These are phyloP conservation scores for Aquilaria yunnanensis DNA, from an alignment of 345 rosid species.

Conservation along the genomic window DNA sequence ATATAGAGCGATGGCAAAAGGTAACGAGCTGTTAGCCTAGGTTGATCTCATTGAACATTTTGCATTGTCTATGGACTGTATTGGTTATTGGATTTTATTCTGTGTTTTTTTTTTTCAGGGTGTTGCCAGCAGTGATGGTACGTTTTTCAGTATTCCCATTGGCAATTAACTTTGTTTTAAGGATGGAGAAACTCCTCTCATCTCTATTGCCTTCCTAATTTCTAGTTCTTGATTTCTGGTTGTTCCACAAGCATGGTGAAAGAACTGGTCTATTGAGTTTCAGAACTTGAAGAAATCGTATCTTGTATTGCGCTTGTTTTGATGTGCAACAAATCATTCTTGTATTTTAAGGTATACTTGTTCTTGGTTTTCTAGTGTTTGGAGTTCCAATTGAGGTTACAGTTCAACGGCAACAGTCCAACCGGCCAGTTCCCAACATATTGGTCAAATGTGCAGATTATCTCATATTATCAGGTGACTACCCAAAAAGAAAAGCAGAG, in stretches of 20 bases:
- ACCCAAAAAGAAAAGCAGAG: not conserved
- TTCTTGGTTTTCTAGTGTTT: constrained; percentile 45
- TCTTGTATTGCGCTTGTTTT: not conserved
- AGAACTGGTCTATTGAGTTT: too few relatives aligned
- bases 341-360: too few relatives aligned
- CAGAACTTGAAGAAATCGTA: not conserved
- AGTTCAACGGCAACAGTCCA: constrained; percentile 67
- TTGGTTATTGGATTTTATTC: constrained; percentile 20
- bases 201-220: not conserved
- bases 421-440: constrained; percentile 60
- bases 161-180: constrained; percentile 6
- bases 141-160: constrained; percentile 17
- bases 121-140: constrained; percentile 96
- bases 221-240: too few relatives aligned
- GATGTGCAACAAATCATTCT: too few relatives aligned
- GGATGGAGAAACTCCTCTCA: constrained; percentile 7
- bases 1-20: constrained; percentile 97
- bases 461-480: constrained; percentile 75
- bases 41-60: constrained; percentile 2
- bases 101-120: constrained; percentile 51
- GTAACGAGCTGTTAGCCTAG: constrained; percentile 29
- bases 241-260: too few relatives aligned
- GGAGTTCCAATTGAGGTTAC: constrained; percentile 81
- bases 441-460: constrained; percentile 72
- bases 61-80: constrained; percentile 1